Percentiles rank a stretch among this genome's conserved stretches.
These are phyloP conservation scores for Jackrogersella minutella DNA, from an alignment of 495 filamentous ascomycete genomes.

Conservation along the genomic window DNA sequence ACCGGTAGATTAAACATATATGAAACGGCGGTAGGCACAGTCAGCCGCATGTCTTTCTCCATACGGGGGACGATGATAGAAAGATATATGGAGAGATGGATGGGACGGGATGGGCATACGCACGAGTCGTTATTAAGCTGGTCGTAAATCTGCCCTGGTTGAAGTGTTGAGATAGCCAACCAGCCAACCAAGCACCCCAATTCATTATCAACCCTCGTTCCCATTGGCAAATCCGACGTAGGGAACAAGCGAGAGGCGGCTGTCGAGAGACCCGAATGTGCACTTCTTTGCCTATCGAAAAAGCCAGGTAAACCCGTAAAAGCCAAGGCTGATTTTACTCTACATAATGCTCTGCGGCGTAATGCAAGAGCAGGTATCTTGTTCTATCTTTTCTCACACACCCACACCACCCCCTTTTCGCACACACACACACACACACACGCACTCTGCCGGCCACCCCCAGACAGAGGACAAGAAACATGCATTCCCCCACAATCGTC, in stretches of 20 bases:
- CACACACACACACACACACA: too few relatives aligned
- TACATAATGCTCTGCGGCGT: neutral
- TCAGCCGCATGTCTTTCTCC: slow-evolving; percentile 30
- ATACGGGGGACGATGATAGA: neutral
- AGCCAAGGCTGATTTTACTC: slow-evolving; percentile 28
- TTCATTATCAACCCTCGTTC: slow-evolving; percentile 15
- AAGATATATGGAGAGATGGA: neutral
- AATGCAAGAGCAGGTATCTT: slow-evolving; percentile 13
- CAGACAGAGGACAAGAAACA: slow-evolving; percentile 12
- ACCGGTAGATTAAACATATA: slow-evolving; percentile 29
- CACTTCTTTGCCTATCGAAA: slow-evolving; percentile 17
- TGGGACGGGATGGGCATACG: neutral
- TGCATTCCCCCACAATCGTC: slow-evolving; percentile 43
- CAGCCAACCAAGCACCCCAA: slow-evolving; percentile 26
- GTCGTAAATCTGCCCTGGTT: slow-evolving; percentile 23
- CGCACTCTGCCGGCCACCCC: slow-evolving; percentile 5
- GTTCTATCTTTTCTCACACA: neutral
- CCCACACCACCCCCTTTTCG: slow-evolving; percentile 16
- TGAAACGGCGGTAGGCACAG: slow-evolving; percentile 20
- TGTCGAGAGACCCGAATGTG: slow-evolving; percentile 37
- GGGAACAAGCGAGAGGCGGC: slow-evolving; percentile 13
- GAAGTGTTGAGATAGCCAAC: neutral
- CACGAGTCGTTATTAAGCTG: neutral
- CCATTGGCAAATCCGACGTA: slow-evolving; percentile 26
- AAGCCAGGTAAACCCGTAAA: slow-evolving; percentile 22